These are phyloP conservation scores for Stenogyne calaminthoides DNA, from an alignment of 305 asterid species.

Conservation along the genomic window DNA sequence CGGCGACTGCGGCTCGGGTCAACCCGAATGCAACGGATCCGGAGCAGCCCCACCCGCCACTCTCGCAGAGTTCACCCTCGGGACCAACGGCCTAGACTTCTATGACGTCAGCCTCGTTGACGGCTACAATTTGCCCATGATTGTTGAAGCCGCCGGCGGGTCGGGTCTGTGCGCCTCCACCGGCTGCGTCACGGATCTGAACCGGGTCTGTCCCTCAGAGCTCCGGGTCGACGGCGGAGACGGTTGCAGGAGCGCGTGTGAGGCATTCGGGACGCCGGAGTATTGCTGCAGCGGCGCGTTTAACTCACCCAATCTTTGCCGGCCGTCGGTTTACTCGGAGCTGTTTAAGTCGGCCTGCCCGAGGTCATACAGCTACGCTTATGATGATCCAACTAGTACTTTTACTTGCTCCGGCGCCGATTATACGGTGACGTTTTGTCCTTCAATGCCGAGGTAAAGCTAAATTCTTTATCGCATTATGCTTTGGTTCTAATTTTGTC, in stretches of 20 bases:
- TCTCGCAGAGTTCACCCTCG: conserved; percentile 68
- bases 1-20: conserved; percentile 69
- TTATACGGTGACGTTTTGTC: conserved; percentile 68
- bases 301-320: conserved; percentile 55
- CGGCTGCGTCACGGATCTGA: conserved; percentile 73
- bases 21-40: conserved; percentile 57
- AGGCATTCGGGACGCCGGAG: conserved; percentile 62
- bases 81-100: conserved; percentile 58
- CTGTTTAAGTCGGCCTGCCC: conserved; percentile 74
- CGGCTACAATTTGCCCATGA: conserved; percentile 66
- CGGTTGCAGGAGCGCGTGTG: conserved; percentile 76
- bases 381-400: conserved; percentile 77
- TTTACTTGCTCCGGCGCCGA: conserved; percentile 76
- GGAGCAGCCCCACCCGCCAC: conserved; percentile 82
- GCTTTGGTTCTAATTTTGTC: neutral
- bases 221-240: conserved; percentile 49
- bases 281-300: conserved; percentile 77
- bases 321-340: conserved; percentile 64
- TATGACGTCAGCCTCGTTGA: conserved; percentile 77
- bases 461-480: neutral
- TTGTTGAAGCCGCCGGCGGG: conserved; percentile 64
- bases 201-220: conserved; percentile 60
- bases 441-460: conserved; percentile 57
- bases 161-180: conserved; percentile 68
- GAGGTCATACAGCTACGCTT: conserved; percentile 75